Conservation (phyloP, 1,284 basidiomycete genomes). For the Cystobasidium pallidum region DNA sequence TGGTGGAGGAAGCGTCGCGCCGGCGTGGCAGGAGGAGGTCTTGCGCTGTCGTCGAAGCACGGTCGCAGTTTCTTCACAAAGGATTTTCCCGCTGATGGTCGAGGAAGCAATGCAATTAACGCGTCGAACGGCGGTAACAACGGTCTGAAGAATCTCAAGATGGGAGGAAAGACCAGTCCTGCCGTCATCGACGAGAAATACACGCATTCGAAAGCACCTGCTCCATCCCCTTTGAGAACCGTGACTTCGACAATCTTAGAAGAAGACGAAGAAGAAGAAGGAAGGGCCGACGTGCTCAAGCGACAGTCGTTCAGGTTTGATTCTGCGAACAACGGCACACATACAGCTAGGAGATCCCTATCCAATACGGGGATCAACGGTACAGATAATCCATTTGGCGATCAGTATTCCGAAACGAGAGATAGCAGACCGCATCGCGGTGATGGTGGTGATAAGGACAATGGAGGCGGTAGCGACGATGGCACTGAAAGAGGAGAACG, state of each 20-base stretch:
- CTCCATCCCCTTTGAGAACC: conserved; percentile 11
- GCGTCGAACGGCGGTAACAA: conserved; percentile 12
- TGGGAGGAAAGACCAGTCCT: conserved; percentile 11
- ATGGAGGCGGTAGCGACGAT: not conserved
- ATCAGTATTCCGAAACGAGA: conserved; percentile 1
- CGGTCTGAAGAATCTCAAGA: conserved; percentile 20
- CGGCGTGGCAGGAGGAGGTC: not conserved
- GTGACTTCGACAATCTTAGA: conserved; percentile 22
- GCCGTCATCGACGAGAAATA: conserved; percentile 11
- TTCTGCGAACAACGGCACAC: conserved; percentile 12
- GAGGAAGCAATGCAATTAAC: not conserved
- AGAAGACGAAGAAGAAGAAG: conserved; percentile 18
- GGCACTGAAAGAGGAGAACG: conserved; percentile 1
- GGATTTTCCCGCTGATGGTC: not conserved
- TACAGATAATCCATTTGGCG: conserved; percentile 35
- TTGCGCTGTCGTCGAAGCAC: not conserved
- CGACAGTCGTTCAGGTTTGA: conserved; percentile 42
- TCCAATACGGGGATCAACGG: not conserved
- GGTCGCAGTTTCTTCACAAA: not conserved
- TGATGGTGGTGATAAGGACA: not conserved
- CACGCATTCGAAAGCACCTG: not conserved
- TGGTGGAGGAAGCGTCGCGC: conserved; percentile 48
- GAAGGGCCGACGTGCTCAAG: conserved; percentile 23
- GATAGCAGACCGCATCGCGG: not conserved
- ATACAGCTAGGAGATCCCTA: conserved; percentile 18